phyloP scores from a whole-genome alignment of 148 eudicot genomes.

The Selenicereus undatus region DNA sequence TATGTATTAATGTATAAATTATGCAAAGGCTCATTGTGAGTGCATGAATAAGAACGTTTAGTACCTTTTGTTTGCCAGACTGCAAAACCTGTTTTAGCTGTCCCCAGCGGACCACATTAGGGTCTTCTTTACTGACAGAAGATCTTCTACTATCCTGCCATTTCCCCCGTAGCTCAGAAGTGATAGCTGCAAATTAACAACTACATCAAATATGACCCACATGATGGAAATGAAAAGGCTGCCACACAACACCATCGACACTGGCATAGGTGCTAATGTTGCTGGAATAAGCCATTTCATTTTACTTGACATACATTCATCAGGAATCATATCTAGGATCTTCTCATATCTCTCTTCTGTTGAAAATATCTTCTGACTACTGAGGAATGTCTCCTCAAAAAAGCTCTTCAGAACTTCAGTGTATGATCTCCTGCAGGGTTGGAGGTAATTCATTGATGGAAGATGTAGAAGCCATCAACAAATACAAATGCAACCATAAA shows the following conservation, averaged over 20 bases:
- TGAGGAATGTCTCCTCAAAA: conserved; percentile 58
- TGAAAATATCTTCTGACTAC: conserved; percentile 60
- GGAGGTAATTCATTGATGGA: conserved; percentile 2
- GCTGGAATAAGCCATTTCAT: not conserved
- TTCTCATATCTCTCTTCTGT: conserved; percentile 74
- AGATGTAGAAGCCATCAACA: not conserved
- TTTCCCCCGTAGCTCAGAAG: conserved; percentile 71
- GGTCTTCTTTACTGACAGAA: conserved; percentile 49
- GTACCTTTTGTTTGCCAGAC: conserved; percentile 74
- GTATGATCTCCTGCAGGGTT: conserved; percentile 73
- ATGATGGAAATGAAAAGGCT: conserved; percentile 15
- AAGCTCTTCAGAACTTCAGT: conserved; percentile 53
- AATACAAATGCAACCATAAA: conserved; percentile 10
- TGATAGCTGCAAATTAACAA: conserved; percentile 48
- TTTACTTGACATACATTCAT: conserved; percentile 50
- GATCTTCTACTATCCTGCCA: conserved; percentile 73
- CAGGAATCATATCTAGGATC: conserved; percentile 86
- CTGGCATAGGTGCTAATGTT: not conserved
- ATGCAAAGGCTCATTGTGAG: not conserved
- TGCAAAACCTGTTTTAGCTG: conserved; percentile 62
- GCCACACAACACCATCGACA: not conserved
- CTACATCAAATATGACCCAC: not conserved
- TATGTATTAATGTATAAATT: not conserved
- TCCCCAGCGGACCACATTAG: conserved; percentile 61
- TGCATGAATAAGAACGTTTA: not conserved